These are phyloP conservation scores for Lasiodiplodia sp. DNA, from an alignment of 2,329 filamentous ascomycete species.

Conservation along the genomic window DNA sequence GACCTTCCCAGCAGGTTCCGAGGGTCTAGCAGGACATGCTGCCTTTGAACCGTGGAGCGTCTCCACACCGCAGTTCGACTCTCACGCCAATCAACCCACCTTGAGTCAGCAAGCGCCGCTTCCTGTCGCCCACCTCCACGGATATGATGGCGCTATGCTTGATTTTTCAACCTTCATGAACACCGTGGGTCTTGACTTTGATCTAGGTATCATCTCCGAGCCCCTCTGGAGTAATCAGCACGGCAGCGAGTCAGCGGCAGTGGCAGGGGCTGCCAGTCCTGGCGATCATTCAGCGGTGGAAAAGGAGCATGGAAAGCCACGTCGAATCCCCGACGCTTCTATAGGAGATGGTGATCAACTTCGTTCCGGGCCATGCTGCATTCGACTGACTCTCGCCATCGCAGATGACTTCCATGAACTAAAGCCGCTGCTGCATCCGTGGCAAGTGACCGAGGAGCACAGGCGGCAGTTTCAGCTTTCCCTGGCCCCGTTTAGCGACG, in stretches of 20 bases:
- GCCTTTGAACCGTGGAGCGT: background rate
- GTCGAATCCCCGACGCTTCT: constrained; percentile 7
- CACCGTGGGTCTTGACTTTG: constrained; percentile 16
- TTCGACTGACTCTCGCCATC: background rate
- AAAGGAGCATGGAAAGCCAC: background rate
- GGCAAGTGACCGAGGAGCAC: constrained; percentile 21
- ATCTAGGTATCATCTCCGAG: constrained; percentile 9
- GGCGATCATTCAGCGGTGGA: background rate
- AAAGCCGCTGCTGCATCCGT: constrained; percentile 23
- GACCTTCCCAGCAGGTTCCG: background rate
- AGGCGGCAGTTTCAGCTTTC: background rate
- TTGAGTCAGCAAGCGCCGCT: constrained; percentile 1
- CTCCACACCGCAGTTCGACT: background rate
- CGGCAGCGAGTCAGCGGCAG: background rate
- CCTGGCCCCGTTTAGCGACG: background rate
- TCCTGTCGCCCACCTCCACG: background rate
- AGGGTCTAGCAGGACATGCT: background rate
- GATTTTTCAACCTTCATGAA: constrained; percentile 20
- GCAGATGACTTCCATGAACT: constrained; percentile 26
- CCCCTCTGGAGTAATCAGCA: background rate
- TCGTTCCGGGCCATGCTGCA: constrained; percentile 31
- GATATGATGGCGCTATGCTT: constrained; percentile 9
- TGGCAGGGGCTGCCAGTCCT: no score
- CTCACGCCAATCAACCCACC: background rate
- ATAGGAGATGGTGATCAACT: constrained; percentile 13